Conservation (phyloP, 495 filamentous ascomycete species). For the Clohesyomyces aquaticus region DNA sequence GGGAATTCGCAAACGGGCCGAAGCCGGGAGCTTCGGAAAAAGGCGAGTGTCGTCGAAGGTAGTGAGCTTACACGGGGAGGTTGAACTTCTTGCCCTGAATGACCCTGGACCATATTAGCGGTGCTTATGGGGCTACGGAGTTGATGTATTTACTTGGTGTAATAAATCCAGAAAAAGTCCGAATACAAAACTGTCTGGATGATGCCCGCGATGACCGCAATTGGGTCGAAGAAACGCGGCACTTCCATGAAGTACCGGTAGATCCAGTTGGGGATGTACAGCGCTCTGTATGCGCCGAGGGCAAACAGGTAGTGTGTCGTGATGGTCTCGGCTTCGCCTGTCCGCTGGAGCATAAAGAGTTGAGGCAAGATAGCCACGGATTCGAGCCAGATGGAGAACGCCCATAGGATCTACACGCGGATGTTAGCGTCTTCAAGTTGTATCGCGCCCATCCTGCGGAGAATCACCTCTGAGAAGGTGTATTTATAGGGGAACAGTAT, state of each 20-base stretch:
- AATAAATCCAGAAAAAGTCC: conserved; percentile 99
- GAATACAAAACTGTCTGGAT: conserved; percentile 94
- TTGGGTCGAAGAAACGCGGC: conserved; percentile 67
- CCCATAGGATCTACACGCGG: conserved; percentile 79
- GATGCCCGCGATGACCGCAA: conserved; percentile 83
- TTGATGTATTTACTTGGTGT: conserved; percentile 71
- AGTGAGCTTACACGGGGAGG: conserved; percentile 39
- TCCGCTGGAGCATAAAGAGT: conserved; percentile 96
- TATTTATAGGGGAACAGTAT: conserved; percentile 84
- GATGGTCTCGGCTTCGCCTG: conserved; percentile 96
- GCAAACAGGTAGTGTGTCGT: conserved; percentile 98
- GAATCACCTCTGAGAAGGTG: conserved; percentile 61
- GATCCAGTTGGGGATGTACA: conserved; percentile 99
- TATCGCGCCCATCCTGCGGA: not conserved
- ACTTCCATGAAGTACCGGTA: conserved; percentile 78
- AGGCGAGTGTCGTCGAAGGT: not conserved
- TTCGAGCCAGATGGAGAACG: conserved; percentile 97
- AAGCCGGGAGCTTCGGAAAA: not conserved
- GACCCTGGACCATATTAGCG: conserved; percentile 33
- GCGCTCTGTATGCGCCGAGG: conserved; percentile 83
- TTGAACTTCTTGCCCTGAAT: conserved; percentile 47
- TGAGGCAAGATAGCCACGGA: conserved; percentile 95
- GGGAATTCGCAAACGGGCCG: conserved; percentile 2
- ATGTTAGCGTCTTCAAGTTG: not conserved
- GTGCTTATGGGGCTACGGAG: not conserved